Conservation (phyloP, 768 basidiomycete species). For the Tremella mesenterica region DNA sequence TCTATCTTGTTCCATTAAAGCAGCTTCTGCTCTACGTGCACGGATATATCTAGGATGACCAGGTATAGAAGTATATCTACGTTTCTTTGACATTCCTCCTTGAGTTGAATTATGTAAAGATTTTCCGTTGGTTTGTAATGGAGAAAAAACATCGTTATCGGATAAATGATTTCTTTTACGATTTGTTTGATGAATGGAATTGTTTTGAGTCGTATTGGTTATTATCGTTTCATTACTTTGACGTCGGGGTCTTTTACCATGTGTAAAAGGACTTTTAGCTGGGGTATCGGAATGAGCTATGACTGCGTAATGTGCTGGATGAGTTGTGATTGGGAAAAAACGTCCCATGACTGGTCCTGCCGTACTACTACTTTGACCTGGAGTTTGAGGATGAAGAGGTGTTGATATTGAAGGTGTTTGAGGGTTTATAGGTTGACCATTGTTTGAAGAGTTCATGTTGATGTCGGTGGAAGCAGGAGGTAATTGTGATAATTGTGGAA, state of each 20-base stretch:
- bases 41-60: slow-evolving; percentile 35
- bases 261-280: slow-evolving; percentile 38
- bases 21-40: slow-evolving; percentile 22
- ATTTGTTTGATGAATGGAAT: background rate
- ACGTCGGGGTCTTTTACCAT: slow-evolving; percentile 22
- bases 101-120: too few species aligned
- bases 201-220: slow-evolving; percentile 3
- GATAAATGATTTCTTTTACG: too few species aligned
- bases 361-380: slow-evolving; percentile 1
- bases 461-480: slow-evolving; percentile 15
- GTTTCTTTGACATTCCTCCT: too few species aligned
- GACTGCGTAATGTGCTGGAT: slow-evolving; percentile 34
- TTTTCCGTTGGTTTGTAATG: background rate
- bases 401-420: slow-evolving; percentile 15
- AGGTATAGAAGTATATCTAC: slow-evolving; percentile 37
- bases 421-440: background rate
- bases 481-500: slow-evolving; percentile 1
- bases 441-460: too few species aligned
- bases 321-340: slow-evolving; percentile 27
- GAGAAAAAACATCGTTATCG: slow-evolving; percentile 22
- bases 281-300: slow-evolving; percentile 30
- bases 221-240: slow-evolving; percentile 14
- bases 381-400: slow-evolving; percentile 5
- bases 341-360: slow-evolving; percentile 34
- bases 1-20: slow-evolving; percentile 10